Evolutionary conservation across 148 eudicot species (phyloP).

Genomic region (Chenopodium formosanum): DNA sequence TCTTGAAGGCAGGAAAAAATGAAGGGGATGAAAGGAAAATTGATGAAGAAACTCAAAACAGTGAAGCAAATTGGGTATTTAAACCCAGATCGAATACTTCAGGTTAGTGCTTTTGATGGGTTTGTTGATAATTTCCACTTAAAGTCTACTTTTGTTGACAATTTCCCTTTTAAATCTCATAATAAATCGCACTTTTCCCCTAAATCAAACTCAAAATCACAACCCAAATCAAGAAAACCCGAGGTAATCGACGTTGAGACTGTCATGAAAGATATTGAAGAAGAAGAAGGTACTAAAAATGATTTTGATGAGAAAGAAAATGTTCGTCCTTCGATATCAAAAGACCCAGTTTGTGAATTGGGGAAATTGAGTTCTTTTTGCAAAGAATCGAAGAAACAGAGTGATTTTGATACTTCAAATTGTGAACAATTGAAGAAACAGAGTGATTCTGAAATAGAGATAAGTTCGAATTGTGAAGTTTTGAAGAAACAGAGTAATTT

Average conservation of each 20-base stretch:
- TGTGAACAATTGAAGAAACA: neutral
- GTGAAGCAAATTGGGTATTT: slow-evolving; percentile 61
- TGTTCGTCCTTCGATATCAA: slow-evolving; percentile 24
- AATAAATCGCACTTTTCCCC: slow-evolving; percentile 10
- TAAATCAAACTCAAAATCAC: slow-evolving; percentile 11
- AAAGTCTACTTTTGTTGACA: slow-evolving; percentile 35
- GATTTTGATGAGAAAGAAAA: slow-evolving; percentile 57
- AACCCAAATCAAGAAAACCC: slow-evolving; percentile 30
- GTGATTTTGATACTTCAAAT: slow-evolving; percentile 5
- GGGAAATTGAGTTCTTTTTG: slow-evolving; percentile 8
- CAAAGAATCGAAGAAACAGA: neutral
- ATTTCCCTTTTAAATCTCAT: slow-evolving; percentile 29
- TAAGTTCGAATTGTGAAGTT: slow-evolving; percentile 14
- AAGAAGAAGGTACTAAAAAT: slow-evolving; percentile 18
- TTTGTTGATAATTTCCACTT: slow-evolving; percentile 35
- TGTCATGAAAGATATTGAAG: slow-evolving; percentile 51
- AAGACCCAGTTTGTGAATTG: slow-evolving; percentile 14
- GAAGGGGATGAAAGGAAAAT: slow-evolving; percentile 85
- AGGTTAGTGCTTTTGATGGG: slow-evolving; percentile 49
- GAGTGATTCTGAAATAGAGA: neutral
- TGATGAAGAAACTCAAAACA: slow-evolving; percentile 76
- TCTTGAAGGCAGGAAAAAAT: slow-evolving; percentile 27
- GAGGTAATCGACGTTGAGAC: slow-evolving; percentile 43
- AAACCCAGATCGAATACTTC: slow-evolving; percentile 64
- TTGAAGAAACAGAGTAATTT: neutral